Evolutionary conservation across 164 flowering plant genomes (phyloP).

Genomic region (Kalanchoe fedtschenkoi): DNA sequence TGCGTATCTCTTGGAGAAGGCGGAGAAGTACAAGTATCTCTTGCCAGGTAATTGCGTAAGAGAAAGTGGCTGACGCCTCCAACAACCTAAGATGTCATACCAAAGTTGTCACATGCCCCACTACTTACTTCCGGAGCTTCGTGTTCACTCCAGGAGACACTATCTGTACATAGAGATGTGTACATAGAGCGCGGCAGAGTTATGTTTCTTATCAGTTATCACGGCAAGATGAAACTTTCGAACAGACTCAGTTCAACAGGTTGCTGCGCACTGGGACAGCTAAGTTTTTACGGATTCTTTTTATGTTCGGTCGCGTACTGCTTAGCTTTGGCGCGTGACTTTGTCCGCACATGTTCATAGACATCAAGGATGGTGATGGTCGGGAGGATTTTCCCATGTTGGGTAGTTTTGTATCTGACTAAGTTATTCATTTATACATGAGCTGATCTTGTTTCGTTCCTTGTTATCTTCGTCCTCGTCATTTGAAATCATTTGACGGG

Average conservation of each 20-base stretch:
- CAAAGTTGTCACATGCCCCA: background rate
- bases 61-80: background rate
- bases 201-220: too few species aligned
- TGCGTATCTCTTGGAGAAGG: background rate
- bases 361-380: background rate
- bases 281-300: background rate
- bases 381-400: constrained; percentile 1
- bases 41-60: background rate
- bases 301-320: background rate
- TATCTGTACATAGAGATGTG: too few species aligned
- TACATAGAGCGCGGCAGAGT: background rate
- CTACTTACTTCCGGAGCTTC: background rate
- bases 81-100: background rate
- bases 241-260: background rate
- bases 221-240: background rate
- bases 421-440: background rate
- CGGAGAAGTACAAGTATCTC: background rate
- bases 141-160: background rate
- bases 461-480: background rate
- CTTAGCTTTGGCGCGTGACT: constrained; percentile 3
- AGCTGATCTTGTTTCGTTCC: background rate
- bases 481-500: background rate
- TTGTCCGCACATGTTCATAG: background rate
- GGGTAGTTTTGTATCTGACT: background rate
- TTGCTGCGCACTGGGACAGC: background rate